A percentile compares a stretch with the other conserved stretches of the same genome.
These are phyloP conservation scores for Colletotrichum trifolii DNA, from an alignment of 2,329 filamentous ascomycete species.

Conservation along the genomic window DNA sequence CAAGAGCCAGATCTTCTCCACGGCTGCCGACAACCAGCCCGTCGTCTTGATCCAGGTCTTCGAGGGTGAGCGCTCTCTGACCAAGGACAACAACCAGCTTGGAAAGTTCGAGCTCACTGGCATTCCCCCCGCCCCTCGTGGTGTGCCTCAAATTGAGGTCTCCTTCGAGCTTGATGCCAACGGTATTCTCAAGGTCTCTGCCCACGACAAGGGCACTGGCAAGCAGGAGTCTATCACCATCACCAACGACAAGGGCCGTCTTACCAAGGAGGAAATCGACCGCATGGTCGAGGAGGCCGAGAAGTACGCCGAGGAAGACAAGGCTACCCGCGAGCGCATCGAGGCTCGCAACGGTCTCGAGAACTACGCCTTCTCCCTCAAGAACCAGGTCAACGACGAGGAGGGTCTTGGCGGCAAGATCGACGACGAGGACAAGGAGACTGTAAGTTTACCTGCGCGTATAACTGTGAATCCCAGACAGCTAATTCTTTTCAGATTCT, in stretches of 20 bases:
- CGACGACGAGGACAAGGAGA: slow-evolving; percentile 97
- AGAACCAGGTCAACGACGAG: slow-evolving; percentile 98
- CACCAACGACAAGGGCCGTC: slow-evolving; percentile 98
- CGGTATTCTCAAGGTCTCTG: slow-evolving; percentile 96
- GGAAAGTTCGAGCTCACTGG: slow-evolving; percentile 98
- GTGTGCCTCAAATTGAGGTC: slow-evolving; percentile 98
- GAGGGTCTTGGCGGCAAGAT: slow-evolving; percentile 99
- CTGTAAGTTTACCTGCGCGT: slow-evolving; percentile 64
- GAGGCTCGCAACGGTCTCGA: slow-evolving; percentile 96
- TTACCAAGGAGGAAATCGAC: slow-evolving; percentile 96
- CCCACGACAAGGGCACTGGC: slow-evolving; percentile 97
- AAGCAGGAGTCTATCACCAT: slow-evolving; percentile 98
- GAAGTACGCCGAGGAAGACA: slow-evolving; percentile 99
- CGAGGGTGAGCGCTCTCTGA: slow-evolving; percentile 93
- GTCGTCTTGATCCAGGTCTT: slow-evolving; percentile 95
- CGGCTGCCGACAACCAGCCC: slow-evolving; percentile 95
- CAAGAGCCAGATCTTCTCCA: slow-evolving; percentile 98
- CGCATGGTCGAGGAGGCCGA: slow-evolving; percentile 99
- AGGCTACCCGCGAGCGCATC: slow-evolving; percentile 96
- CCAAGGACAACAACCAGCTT: slow-evolving; percentile 96
- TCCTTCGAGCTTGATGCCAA: slow-evolving; percentile 98
- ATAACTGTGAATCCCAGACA: slow-evolving; percentile 37
- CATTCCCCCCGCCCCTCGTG: slow-evolving; percentile 93
- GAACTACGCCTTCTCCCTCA: slow-evolving; percentile 99
- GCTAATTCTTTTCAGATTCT: slow-evolving; percentile 67